phyloP scores from a whole-genome alignment of 805 yeast genomes.

The Candida sakaeoensis region DNA sequence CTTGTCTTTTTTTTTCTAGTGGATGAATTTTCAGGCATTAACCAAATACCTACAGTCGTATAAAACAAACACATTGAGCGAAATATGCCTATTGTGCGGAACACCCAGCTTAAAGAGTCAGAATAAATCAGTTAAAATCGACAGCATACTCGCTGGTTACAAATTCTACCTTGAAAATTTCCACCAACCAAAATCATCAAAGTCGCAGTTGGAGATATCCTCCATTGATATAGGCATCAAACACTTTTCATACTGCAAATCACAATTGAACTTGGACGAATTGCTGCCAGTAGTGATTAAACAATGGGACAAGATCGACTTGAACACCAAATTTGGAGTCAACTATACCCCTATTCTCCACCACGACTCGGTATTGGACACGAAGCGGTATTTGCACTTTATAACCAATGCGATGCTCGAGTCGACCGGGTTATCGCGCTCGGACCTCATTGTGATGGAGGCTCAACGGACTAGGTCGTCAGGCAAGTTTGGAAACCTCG shows the following conservation, averaged over 20 bases:
- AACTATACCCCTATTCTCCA: conserved; percentile 8
- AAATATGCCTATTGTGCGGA: conserved; percentile 19
- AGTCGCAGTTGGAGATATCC: too few relatives aligned
- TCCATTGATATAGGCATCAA: conserved; percentile 41
- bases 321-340: conserved; percentile 16
- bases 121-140: conserved; percentile 15
- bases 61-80: conserved; percentile 12
- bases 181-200: background rate
- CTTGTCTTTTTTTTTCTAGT: background rate
- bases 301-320: conserved; percentile 26
- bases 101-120: conserved; percentile 11
- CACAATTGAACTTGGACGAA: background rate
- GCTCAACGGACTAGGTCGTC: conserved; percentile 38
- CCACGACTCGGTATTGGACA: conserved; percentile 17
- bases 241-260: conserved; percentile 37
- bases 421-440: conserved; percentile 12
- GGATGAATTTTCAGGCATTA: conserved; percentile 1
- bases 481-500: conserved; percentile 16
- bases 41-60: conserved; percentile 5
- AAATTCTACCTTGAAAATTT: conserved; percentile 7
- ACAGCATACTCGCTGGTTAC: conserved; percentile 12
- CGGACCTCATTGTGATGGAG: conserved; percentile 30
- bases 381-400: conserved; percentile 24
- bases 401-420: conserved; percentile 6
- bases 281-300: conserved; percentile 8